Evolutionary conservation across 2,329 filamentous ascomycete species (phyloP).

Genomic region (Didymella segeticola): DNA sequence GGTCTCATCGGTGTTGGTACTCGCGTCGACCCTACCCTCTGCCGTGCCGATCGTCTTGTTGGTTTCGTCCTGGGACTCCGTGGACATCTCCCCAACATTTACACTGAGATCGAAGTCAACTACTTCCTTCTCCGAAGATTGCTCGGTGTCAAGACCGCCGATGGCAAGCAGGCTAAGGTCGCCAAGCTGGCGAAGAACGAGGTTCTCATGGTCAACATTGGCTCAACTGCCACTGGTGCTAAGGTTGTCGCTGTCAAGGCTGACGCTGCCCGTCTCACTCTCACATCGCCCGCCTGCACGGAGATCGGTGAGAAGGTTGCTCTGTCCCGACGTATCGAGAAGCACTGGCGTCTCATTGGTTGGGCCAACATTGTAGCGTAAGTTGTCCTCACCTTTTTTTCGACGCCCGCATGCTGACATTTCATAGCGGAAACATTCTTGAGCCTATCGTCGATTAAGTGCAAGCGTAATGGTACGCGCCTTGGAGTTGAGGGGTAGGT

Average conservation of each 20-base stretch:
- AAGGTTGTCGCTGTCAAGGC: slow-evolving; percentile 98
- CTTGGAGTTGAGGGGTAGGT: slow-evolving; percentile 5
- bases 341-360: slow-evolving; percentile 78
- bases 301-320: slow-evolving; percentile 99
- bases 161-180: slow-evolving; percentile 99
- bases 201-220: slow-evolving; percentile 99
- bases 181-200: slow-evolving; percentile 98
- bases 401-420: slow-evolving; percentile 23
- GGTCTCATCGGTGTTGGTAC: slow-evolving; percentile 97
- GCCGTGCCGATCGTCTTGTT: slow-evolving; percentile 97
- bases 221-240: slow-evolving; percentile 93
- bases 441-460: slow-evolving; percentile 43
- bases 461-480: slow-evolving; percentile 9
- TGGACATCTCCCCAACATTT: slow-evolving; percentile 93
- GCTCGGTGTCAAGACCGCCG: slow-evolving; percentile 94
- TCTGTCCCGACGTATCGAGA: slow-evolving; percentile 94
- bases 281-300: slow-evolving; percentile 94
- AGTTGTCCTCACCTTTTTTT: slow-evolving; percentile 27
- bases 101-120: slow-evolving; percentile 96
- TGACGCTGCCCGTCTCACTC: slow-evolving; percentile 91
- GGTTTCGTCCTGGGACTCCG: slow-evolving; percentile 96
- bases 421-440: slow-evolving; percentile 47
- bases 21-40: slow-evolving; percentile 94
- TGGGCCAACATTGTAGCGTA: slow-evolving; percentile 54
- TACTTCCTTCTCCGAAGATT: slow-evolving; percentile 96